Conservation (phyloP, 2,329 filamentous ascomycete genomes). For the Ambrosiella beaveri region DNA sequence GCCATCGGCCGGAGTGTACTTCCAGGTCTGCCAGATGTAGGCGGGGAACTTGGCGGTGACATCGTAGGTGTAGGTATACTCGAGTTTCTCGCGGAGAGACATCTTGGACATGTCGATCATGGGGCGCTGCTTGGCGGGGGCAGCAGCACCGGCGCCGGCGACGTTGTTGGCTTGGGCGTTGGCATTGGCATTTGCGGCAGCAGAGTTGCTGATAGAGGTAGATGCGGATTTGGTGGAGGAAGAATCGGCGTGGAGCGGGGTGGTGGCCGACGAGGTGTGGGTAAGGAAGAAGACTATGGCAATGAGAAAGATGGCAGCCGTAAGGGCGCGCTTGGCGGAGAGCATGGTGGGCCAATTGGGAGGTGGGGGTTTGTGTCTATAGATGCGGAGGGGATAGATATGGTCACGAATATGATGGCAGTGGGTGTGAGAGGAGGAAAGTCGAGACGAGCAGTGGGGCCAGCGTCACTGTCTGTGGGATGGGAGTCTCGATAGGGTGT, state of each 20-base stretch:
- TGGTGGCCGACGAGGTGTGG: constrained; percentile 23
- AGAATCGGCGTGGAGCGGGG: constrained; percentile 19
- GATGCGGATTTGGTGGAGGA: constrained; percentile 17
- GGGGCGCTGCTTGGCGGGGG: constrained; percentile 34
- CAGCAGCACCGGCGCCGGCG: constrained; percentile 10
- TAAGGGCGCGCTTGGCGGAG: constrained; percentile 58
- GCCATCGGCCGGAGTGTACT: constrained; percentile 58
- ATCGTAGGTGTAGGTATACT: constrained; percentile 89
- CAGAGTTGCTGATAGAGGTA: constrained; percentile 10
- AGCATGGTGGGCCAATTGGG: constrained; percentile 41
- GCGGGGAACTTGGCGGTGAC: constrained; percentile 77
- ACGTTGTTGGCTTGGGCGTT: constrained; percentile 14
- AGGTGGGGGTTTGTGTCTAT: background rate
- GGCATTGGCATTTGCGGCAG: constrained; percentile 14
- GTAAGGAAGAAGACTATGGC: constrained; percentile 53
- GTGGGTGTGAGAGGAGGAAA: background rate
- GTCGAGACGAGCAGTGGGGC: background rate
- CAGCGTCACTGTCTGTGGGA: constrained; percentile 1
- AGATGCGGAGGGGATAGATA: background rate
- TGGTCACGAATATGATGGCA: too few species aligned
- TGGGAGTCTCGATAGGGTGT: background rate
- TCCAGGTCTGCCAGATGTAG: constrained; percentile 99
- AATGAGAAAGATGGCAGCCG: constrained; percentile 52
- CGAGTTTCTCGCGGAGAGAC: constrained; percentile 62
- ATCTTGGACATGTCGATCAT: constrained; percentile 54